Evolutionary conservation across 2,329 filamentous ascomycete species (phyloP).

Genomic region (Phoma sp.): DNA sequence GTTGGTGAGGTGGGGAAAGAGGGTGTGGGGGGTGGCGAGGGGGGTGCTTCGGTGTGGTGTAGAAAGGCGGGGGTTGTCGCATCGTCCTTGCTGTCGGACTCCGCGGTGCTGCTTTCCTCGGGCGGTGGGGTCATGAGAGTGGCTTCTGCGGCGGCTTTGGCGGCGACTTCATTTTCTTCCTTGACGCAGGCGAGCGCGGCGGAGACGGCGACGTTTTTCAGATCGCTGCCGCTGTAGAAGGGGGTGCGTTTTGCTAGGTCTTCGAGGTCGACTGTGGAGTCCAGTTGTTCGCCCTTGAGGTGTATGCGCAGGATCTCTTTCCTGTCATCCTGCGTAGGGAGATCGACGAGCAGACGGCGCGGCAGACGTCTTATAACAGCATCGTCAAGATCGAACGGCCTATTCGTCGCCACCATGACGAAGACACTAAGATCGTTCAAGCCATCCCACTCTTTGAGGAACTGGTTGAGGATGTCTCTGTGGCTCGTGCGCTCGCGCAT

Average conservation of each 20-base stretch:
- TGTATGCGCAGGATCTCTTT: constrained; percentile 74
- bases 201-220: constrained; percentile 82
- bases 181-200: constrained; percentile 80
- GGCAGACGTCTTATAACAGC: constrained; percentile 80
- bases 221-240: constrained; percentile 81
- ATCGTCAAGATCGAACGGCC: constrained; percentile 93
- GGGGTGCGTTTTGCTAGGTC: constrained; percentile 71
- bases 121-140: constrained; percentile 5
- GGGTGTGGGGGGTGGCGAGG: background rate
- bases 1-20: background rate
- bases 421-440: constrained; percentile 84
- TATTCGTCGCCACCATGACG: constrained; percentile 97
- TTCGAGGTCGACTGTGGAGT: constrained; percentile 65
- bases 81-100: background rate
- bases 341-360: constrained; percentile 73
- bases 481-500: constrained; percentile 72
- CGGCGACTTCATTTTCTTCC: constrained; percentile 66
- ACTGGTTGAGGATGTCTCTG: constrained; percentile 94
- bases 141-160: constrained; percentile 32
- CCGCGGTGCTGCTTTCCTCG: background rate
- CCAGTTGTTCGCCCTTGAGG: constrained; percentile 70
- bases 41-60: constrained; percentile 4
- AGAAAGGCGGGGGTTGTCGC: background rate
- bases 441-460: constrained; percentile 95
- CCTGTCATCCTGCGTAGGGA: constrained; percentile 71